Evolutionary conservation across 2,329 filamentous ascomycete genomes (phyloP), one percentile per base, ranked within the genome.

Genomic region (Teratosphaeria pseudoeucalypti): DNA sequence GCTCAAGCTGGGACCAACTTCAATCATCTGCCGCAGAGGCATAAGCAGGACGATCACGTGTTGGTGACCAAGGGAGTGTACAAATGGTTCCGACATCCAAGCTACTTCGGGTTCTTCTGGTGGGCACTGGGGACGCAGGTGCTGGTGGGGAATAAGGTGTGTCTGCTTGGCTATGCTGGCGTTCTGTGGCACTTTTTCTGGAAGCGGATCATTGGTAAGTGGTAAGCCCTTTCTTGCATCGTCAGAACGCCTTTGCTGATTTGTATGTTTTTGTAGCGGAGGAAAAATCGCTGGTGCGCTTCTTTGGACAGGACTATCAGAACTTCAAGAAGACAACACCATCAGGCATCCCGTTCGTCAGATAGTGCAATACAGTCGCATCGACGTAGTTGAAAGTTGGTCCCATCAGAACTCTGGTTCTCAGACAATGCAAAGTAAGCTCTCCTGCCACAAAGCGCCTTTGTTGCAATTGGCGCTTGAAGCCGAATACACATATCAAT

Each of bases 71-170:
- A 78, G 32, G 94, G 94, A 0, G 77, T 97, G 37, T 99, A 97
- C 73, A 77, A 78, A 7, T 73, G 82, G 53, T 77, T 95, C 57
- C 80, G 94, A 27, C 94, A 99, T 74, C 94, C 94, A 12, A 88
- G 88, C 61, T 99, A 99, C 75, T 96, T 97, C 77, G 94, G 92
- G 3, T 99, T 96, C 78, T 99, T 96, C 75, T 97, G 91, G 85
- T 99, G 92, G 92, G 90, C 89, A 0, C 70, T 97, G n/a, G 94
- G 94, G 5, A 96, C 92, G 12, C 94, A 99, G 78, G 71, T 97
- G 52, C 84, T 95, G 58, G 79, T 96, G 64, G 92, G 92, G 19
- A 99, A 99, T 74, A 75, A 82, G 9, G 65, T 95, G 2, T 95
- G 90, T 72, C 84, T 95, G 60, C 65, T 86, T 6, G 88, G 76